These are phyloP conservation scores for Leishmania arabica DNA, from an alignment of 208 protist species.

Conservation along the genomic window DNA sequence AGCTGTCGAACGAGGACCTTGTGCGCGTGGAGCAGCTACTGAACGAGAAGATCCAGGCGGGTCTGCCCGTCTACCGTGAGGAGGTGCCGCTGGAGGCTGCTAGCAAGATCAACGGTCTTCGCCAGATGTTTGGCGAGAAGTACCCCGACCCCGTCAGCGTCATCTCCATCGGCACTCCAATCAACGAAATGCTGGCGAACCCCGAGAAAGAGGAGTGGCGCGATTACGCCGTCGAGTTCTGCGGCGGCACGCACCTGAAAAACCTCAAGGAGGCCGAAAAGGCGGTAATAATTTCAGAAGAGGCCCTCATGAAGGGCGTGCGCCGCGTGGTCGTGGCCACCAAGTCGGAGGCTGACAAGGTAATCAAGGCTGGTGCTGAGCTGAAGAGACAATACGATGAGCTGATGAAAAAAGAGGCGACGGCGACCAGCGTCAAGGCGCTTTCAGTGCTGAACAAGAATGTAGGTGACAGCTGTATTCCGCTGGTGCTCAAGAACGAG, in stretches of 20 bases:
- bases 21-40: conserved; percentile 85
- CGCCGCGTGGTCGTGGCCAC: conserved; percentile 86
- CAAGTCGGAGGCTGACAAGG: conserved; percentile 61
- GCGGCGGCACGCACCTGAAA: conserved; percentile 96
- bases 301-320: conserved; percentile 94
- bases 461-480: conserved; percentile 78
- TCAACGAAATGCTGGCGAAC: conserved; percentile 91
- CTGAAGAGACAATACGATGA: conserved; percentile 61
- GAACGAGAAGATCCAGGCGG: conserved; percentile 85
- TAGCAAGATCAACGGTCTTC: conserved; percentile 75
- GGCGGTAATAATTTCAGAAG: conserved; percentile 95
- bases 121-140: conserved; percentile 97
- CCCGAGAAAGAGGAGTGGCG: conserved; percentile 89
- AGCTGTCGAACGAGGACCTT: conserved; percentile 85
- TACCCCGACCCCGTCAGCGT: conserved; percentile 99
- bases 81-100: conserved; percentile 87
- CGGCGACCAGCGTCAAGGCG: conserved; percentile 76
- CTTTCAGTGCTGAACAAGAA: conserved; percentile 92
- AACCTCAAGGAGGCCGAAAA: conserved; percentile 82
- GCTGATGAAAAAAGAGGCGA: conserved; percentile 34
- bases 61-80: conserved; percentile 85
- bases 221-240: conserved; percentile 97
- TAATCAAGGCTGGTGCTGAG: conserved; percentile 43
- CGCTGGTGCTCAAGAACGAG: conserved; percentile 76
- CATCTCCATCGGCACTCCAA: conserved; percentile 93